Evolutionary conservation across 139 green algal species (phyloP), one percentile per base, ranked within the genome.

Genomic region (Chlamydomonas applanata): DNA sequence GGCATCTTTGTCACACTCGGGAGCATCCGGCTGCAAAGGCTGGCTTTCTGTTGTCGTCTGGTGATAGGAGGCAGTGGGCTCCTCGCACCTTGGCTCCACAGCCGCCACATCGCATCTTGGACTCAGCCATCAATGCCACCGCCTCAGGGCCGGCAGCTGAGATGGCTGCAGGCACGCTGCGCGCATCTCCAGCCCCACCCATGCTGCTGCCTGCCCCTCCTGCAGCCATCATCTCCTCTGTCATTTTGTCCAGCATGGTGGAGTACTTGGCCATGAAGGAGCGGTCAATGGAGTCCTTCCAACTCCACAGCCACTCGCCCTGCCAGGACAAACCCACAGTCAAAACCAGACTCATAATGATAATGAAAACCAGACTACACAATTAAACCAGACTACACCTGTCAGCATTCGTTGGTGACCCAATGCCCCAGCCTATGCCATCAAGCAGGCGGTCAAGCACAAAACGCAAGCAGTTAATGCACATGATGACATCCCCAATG

Each of bases 231-330:
- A 84, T 68, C 46, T 36, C 69, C 19, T 9, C 30, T 49, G 70
- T 74, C 44, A 69, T 77, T 25, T 65, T 25, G 19, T 45, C 24
- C 32, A 86, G 7, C 40, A 49, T 49, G 40, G 40, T 49, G 40
- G 40, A 83, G 40, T 93, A 97, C 71, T 90, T 95, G 59, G 63
- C 62, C 93, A 97, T 97, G 78, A 94, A 98, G 4, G 78, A 74
- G 0, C 88, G 75, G 82, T 98, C 95, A 57, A 98, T 98, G 24
- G 75, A 75, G 73, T 98, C 93, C 83, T 99, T 99, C 74, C 88
- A 76, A 2, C 3, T 62, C 95, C 95, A 99, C 49, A 98, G 81
- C 81, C 83, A 94, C 5, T 35, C 74, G 33, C 82, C 93, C 79
- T 92, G 74, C n/a, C 79, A 66, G 29, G 9, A 22, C 4, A 1